Evolutionary conservation across 495 filamentous ascomycete species (phyloP).

Genomic region (Podospora tetraspora): DNA sequence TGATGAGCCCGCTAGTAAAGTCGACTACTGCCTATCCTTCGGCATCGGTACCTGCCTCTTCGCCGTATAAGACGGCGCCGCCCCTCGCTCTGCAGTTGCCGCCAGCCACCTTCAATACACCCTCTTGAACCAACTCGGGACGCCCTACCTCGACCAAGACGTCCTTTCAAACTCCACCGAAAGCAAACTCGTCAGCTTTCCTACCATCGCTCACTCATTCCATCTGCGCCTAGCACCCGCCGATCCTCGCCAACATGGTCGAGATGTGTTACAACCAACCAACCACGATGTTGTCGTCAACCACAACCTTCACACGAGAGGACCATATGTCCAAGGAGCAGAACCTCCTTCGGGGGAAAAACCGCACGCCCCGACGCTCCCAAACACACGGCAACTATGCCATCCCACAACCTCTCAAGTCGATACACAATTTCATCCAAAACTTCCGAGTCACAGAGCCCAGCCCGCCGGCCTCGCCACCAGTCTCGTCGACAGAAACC

Average conservation of each 20-base stretch:
- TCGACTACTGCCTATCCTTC: constrained; percentile 14
- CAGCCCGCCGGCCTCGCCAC: background rate
- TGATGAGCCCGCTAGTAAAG: constrained; percentile 40
- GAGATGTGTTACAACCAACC: constrained; percentile 23
- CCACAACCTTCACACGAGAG: constrained; percentile 24
- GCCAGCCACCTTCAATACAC: background rate
- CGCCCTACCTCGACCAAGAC: background rate
- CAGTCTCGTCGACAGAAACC: background rate
- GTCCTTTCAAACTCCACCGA: background rate
- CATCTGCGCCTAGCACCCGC: background rate
- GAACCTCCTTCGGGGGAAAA: constrained; percentile 10
- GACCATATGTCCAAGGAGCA: constrained; percentile 27
- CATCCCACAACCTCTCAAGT: constrained; percentile 18
- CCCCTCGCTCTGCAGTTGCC: background rate
- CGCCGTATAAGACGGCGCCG: constrained; percentile 10
- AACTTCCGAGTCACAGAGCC: constrained; percentile 10
- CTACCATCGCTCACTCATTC: background rate
- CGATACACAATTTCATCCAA: constrained; percentile 19
- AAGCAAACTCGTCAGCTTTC: background rate
- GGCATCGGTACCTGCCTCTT: constrained; percentile 23
- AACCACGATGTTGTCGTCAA: constrained; percentile 12
- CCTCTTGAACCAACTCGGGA: background rate
- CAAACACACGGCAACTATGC: constrained; percentile 33
- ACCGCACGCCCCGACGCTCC: constrained; percentile 28
- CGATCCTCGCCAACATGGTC: constrained; percentile 21